Base-by-base conservation (phyloP, 1,284 basidiomycete genomes). In the Xerocomus amazonicus region DNA sequence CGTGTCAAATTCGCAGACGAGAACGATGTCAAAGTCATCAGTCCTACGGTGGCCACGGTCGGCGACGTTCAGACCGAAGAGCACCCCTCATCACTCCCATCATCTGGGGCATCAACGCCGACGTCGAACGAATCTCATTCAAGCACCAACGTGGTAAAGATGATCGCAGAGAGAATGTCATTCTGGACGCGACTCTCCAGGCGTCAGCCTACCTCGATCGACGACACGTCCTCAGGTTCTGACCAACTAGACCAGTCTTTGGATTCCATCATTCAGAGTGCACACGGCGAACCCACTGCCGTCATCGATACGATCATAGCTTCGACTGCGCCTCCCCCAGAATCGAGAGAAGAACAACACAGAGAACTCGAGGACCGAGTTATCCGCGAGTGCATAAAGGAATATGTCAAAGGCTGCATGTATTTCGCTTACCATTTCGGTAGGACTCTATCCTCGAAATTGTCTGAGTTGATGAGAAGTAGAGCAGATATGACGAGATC, bases 401-500 rank as follows among this genome's bases (percentile, higher is more conserved):
- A 88, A 56, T 89, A 83, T 57, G 75, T 77, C 7, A 86, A 85
- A 57, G 87, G 87, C 9, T 84, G 81, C 38, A 90, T 92, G 85
- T 90, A 84, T 67, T 91, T 89, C 59, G 74, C 89, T 1, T 85
- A 90, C 61, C 79, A 75, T 50, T 90, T 90, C 55, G 88, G 89
- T 88, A 61, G 45, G 72, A 14, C 37, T 14, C 14, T 50, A n/a
- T 29, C 37, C 6, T 35, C 19, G 8, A 8, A 17, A 17, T 9
- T 36, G 28, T 35, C 14, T 36, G 13, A 40, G 26, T 29, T 53
- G 29, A 47, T 32, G 23, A 49, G 39, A n/a, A 26, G 43, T 36
- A 35, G 23, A 17, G 38, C 55, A 91, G 88, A 91, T 62, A 77
- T 91, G 32, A 90, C 89, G 17, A 78, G 84, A 37, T 87, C 88